Percentiles rank a stretch among this genome's conserved stretches.
These are phyloP conservation scores for Exophiala lecanii-corni DNA, from an alignment of 2,329 filamentous ascomycete genomes.

Conservation along the genomic window DNA sequence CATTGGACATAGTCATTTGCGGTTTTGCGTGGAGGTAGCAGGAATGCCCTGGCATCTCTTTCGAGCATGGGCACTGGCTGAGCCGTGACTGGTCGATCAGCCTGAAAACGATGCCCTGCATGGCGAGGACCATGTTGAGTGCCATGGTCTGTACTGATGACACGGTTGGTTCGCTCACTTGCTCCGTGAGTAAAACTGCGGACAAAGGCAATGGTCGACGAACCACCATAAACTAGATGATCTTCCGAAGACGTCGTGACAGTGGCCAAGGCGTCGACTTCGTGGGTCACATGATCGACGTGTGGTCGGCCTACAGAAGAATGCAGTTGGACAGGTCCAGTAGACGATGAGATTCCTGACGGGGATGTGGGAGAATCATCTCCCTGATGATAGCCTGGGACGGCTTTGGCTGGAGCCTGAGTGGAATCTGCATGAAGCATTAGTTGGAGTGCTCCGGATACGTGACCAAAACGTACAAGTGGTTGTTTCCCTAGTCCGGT, in stretches of 20 bases:
- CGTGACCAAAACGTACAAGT: neutral
- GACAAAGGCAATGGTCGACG: conserved; percentile 10
- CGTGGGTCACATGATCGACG: neutral
- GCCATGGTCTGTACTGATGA: neutral
- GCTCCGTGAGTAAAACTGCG: conserved; percentile 3
- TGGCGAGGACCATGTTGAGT: neutral
- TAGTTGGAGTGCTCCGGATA: too few relatives aligned
- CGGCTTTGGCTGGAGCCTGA: too few relatives aligned
- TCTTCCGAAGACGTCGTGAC: neutral
- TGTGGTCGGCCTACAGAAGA: too few relatives aligned
- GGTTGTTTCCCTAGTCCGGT: too few relatives aligned
- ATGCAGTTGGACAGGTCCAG: too few relatives aligned
- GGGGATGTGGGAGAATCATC: too few relatives aligned
- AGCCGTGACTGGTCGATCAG: neutral
- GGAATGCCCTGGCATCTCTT: conserved; percentile 15
- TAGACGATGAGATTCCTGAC: neutral
- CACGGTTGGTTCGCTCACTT: neutral
- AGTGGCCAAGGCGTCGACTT: conserved; percentile 7
- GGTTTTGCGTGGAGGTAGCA: conserved; percentile 42
- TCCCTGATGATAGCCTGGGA: too few relatives aligned
- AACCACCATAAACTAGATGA: conserved; percentile 6
- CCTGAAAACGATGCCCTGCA: neutral
- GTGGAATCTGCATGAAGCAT: neutral
- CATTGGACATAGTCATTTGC: conserved; percentile 43
- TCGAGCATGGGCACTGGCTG: conserved; percentile 1